Base-by-base conservation (phyloP, 2,329 filamentous ascomycete genomes). In the Talaromyces sp. region DNA sequence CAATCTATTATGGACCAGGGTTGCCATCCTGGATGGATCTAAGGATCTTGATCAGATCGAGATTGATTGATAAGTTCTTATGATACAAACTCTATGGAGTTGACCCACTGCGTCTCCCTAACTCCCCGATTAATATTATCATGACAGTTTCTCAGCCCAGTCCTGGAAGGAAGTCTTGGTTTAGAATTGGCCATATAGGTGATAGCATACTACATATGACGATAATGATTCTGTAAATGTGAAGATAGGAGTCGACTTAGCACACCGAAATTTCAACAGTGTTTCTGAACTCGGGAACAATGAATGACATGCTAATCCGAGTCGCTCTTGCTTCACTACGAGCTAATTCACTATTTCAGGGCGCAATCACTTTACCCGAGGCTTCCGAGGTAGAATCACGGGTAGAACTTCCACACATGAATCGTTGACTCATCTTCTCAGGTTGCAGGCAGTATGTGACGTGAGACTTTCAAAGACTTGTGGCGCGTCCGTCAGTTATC, bases 61-160 rank as follows among this genome's bases (percentile, higher is more conserved):
- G 54, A 57, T 57, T 37, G 21, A 57, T 14, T 54, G 48, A 11
- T 37, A 54, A 54, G 50, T 54, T 33, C 18, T 56, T 39, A 56
- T 11, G 12, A 56, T 16, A 12, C 28, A 28, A 3, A 28, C 28
- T 18, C 12, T 23, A 55, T 35, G 7, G 18, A 50, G 12, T 37
- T 37, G 31, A 37, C 21, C 52, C 52, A 37, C 33, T 31, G 23
- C 18, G 12, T 55, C 23, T 23, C 31, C n/a, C 33, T 35, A 55
- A 37, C 11, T 55, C 52, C 46, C 21, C 14, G 28, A 16, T 44
- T 12, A 18, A 8, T 8, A 50, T 16, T 50, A n/a, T 14, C 6
- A n/a, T 3, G 12, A 28, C 28, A 12, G 16, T 25, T 25, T 48
- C 23, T 12, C 21, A 48, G 2, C 8, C 18, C 16, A 25, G 44